Base-by-base conservation (phyloP, 305 asterid genomes). In the Solanum hybrid region DNA sequence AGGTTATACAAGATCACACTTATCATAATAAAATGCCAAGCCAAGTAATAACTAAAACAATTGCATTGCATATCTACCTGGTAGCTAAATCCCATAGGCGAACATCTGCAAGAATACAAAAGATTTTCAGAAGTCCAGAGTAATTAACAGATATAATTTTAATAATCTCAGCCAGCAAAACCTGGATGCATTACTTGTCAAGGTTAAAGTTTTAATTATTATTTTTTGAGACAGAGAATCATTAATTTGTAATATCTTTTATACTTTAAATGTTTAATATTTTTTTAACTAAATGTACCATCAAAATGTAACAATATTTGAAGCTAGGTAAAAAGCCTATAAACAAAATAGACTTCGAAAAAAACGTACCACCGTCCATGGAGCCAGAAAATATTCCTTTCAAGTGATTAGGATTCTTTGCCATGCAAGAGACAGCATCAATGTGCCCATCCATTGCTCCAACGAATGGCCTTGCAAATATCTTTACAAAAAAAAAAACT, bases 391-490 rank as follows among this genome's bases (percentile, higher is more conserved):
- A 96, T 27, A 97, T 85, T 84, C 99, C 95, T 92, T 95, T 96
- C 70, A 97, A 90, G 90, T 95, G 95, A 91, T 93, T 93, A 4
- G 98, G 98, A 90, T 96, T 96, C 94, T 94, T 97, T 13, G 98
- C 99, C 98, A 97, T 96, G 86, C 95, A 93, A 29, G 99, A 96
- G 89, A 97, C 92, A 15, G 97, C 94, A 93, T 97, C 99, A 83
- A 94, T 92, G 89, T 97, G 99, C 81, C 99, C 99, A 93, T 97
- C 99, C 99, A 97, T 95, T 20, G 98, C 98, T 79, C 98, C 99
- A 91, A 97, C 22, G 87, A 97, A 97, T 51, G 99, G 99, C 89
- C 96, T 93, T 0, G 98, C 99, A 95, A 96, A 96, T 89, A 97
- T 93, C 99, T 97, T 20, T 14, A 8, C 7, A 68, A 33, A 22